Evolutionary conservation across 371 early-diverging fungal genomes (phyloP).

Genomic region (Lichtheimia corymbifera): DNA sequence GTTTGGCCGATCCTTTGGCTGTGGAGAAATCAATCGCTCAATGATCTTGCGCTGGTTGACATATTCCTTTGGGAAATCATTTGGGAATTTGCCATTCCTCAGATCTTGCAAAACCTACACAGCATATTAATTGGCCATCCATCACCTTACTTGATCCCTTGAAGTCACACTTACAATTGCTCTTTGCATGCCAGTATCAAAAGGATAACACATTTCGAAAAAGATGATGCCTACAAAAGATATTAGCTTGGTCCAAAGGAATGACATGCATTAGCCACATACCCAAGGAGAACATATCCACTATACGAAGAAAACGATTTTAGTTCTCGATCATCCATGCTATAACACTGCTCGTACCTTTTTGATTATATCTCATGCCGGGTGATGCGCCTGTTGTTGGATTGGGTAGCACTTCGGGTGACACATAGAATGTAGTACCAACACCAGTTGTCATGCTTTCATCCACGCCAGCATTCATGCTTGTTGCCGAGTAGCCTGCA

Average conservation of each 20-base stretch:
- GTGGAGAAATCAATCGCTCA: slow-evolving; percentile 69
- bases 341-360: slow-evolving; percentile 21
- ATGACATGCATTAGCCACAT: slow-evolving; percentile 6
- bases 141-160: background rate
- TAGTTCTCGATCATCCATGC: background rate
- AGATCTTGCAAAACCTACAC: slow-evolving; percentile 57
- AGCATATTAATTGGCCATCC: background rate
- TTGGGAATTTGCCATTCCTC: slow-evolving; percentile 72
- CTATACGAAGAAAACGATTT: slow-evolving; percentile 11
- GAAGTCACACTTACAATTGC: slow-evolving; percentile 31
- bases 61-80: slow-evolving; percentile 68
- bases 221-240: slow-evolving; percentile 58
- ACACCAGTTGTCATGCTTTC: slow-evolving; percentile 78
- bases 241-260: slow-evolving; percentile 11
- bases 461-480: slow-evolving; percentile 37
- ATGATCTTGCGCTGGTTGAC: slow-evolving; percentile 74
- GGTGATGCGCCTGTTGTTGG: slow-evolving; percentile 38
- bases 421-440: slow-evolving; percentile 93
- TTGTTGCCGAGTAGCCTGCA: slow-evolving; percentile 48
- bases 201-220: slow-evolving; percentile 74
- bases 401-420: slow-evolving; percentile 78
- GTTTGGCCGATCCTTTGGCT: slow-evolving; percentile 82
- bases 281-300: slow-evolving; percentile 52
- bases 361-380: slow-evolving; percentile 58
- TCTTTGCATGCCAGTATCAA: slow-evolving; percentile 79